Conservation (phyloP, 2,329 filamentous ascomycete species). For the Plenodomus tracheiphilus region DNA sequence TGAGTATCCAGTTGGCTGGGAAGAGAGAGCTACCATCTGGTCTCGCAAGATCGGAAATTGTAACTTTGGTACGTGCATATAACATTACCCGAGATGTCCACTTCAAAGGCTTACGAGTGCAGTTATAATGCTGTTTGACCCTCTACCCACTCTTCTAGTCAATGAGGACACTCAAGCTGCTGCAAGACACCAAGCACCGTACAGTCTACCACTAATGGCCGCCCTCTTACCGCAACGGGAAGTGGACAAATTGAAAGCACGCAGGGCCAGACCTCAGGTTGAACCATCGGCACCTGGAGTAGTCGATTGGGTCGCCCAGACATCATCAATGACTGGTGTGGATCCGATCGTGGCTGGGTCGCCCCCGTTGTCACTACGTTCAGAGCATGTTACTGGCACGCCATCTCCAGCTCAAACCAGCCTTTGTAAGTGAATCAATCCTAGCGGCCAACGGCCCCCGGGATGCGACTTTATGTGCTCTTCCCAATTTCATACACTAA, state of each 20-base stretch:
- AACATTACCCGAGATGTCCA: no score
- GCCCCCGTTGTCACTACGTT: neutral
- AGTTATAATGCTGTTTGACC: neutral
- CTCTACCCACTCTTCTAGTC: neutral
- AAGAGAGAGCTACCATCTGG: conserved; percentile 15
- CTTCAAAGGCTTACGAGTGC: neutral
- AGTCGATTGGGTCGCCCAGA: neutral
- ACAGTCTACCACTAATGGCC: neutral
- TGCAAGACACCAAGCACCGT: neutral
- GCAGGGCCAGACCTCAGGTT: neutral
- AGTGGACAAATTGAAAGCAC: neutral
- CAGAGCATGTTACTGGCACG: neutral
- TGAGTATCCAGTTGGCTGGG: conserved; percentile 14
- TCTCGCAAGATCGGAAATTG: conserved; percentile 6
- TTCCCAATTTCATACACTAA: neutral
- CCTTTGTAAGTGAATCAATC: neutral
- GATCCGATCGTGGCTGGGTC: neutral
- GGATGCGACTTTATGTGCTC: neutral
- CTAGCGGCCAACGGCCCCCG: no score
- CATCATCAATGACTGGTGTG: neutral
- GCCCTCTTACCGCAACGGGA: neutral
- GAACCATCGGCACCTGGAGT: neutral
- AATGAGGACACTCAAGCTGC: neutral
- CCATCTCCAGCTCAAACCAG: neutral
- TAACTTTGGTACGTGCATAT: conserved; percentile 6